phyloP scores from a whole-genome alignment of 2,329 filamentous ascomycete genomes.

The Colletotrichum navitas region DNA sequence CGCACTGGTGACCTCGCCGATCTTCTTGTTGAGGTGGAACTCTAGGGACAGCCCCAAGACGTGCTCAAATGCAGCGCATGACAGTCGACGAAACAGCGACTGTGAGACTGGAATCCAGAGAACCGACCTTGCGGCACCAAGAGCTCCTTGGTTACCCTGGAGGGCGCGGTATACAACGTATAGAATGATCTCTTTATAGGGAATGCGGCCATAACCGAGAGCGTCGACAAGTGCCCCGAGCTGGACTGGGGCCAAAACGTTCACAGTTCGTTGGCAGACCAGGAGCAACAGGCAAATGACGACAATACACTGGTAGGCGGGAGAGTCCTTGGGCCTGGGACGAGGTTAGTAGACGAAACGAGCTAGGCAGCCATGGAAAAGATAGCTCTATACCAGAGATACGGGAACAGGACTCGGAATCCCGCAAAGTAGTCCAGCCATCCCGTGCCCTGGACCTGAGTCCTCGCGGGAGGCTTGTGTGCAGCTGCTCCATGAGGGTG shows the following conservation, averaged over 20 bases:
- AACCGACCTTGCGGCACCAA: conserved; percentile 57
- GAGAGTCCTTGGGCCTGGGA: conserved; percentile 57
- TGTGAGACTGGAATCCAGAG: conserved; percentile 64
- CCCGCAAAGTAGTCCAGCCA: conserved; percentile 63
- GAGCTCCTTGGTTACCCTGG: conserved; percentile 59
- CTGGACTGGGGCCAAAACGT: conserved; percentile 58
- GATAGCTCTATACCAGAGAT: conserved; percentile 53
- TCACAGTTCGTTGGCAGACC: conserved; percentile 57
- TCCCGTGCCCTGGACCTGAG: conserved; percentile 51
- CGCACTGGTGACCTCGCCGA: conserved; percentile 65
- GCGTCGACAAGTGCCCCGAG: conserved; percentile 57
- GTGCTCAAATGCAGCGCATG: conserved; percentile 61
- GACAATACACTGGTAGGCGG: conserved; percentile 55
- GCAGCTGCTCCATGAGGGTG: conserved; percentile 13
- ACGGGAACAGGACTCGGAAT: conserved; percentile 59
- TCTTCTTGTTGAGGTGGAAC: conserved; percentile 64
- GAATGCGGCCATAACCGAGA: conserved; percentile 56
- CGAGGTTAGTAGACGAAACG: conserved; percentile 30
- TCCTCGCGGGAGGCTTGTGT: conserved; percentile 43
- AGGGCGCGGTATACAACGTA: conserved; percentile 60
- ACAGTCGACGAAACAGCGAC: conserved; percentile 57
- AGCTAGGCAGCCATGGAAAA: background rate
- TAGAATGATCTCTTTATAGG: conserved; percentile 57
- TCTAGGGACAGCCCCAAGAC: conserved; percentile 61
- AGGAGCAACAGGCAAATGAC: conserved; percentile 57